Evolutionary conservation across 257 asterid genomes (phyloP).

Genomic region (Craterostigma plantagineum): DNA sequence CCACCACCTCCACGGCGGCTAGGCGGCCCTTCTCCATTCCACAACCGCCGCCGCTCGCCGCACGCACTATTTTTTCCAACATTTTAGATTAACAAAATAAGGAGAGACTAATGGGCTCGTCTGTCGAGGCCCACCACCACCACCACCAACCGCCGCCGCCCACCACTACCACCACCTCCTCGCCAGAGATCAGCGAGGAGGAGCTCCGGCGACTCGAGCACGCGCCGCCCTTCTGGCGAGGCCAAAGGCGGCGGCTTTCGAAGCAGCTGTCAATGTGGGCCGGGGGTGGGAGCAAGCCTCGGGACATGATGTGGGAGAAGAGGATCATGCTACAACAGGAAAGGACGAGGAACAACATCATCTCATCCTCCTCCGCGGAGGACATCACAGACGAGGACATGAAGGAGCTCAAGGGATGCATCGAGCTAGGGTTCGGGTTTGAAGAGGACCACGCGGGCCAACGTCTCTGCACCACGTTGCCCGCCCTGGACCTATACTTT

Average conservation of each 20-base stretch:
- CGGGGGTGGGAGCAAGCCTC: slow-evolving; percentile 43
- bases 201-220: not conserved
- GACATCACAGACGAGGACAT: slow-evolving; percentile 61
- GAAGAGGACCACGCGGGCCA: slow-evolving; percentile 58
- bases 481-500: slow-evolving; percentile 71
- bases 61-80: too few species aligned
- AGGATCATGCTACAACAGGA: slow-evolving; percentile 39
- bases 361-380: too few species aligned
- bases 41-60: too few species aligned
- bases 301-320: slow-evolving; percentile 67
- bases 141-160: not conserved
- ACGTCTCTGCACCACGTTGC: slow-evolving; percentile 43
- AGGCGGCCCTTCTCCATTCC: too few species aligned
- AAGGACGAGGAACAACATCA: slow-evolving; percentile 18
- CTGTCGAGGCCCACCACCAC: not conserved
- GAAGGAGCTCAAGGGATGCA: slow-evolving; percentile 66
- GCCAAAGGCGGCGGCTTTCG: slow-evolving; percentile 19
- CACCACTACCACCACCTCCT: not conserved
- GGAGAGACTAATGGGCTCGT: too few species aligned
- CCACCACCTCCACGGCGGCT: too few species aligned
- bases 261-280: slow-evolving; percentile 29
- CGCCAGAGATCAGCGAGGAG: not conserved
- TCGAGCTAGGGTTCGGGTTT: slow-evolving; percentile 76
- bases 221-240: slow-evolving; percentile 28
- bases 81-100: too few species aligned